Evolutionary conservation across 2,329 filamentous ascomycete species (phyloP), one percentile per base, ranked within the genome.

Genomic region (Trichoderma sp.): DNA sequence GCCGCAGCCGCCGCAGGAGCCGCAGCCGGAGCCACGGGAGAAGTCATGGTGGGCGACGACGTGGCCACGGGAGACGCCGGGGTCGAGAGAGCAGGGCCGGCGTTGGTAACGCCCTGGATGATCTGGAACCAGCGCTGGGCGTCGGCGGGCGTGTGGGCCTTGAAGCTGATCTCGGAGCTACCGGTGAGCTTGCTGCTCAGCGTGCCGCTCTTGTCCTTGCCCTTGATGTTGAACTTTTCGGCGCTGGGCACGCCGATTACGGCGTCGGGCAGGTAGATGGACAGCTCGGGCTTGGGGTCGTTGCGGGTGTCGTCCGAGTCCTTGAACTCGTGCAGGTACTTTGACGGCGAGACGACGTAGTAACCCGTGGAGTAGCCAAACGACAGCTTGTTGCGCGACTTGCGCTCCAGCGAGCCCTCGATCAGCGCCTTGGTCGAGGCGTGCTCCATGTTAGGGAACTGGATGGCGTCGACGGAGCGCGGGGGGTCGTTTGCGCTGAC

Each of bases 301-400:
- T 89, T 83, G 62, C 87, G 86, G 66, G 87, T 76, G 78, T 90
- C 88, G 78, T 98, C 95, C 79, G 93, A 92, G 78, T 97, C 94
- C 83, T 97, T 97, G 87, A 97, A 99, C 82, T 98, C 95, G 84
- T 99, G 96, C 72, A 99, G 84, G 83, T 92, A 99, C 78, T 93
- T 94, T 71, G 93, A 89, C 0, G 94, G 92, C 0, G 94, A 97
- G 62, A 98, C 90, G 71, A 96, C 95, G 79, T 97, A 99, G 86
- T 97, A 97, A 71, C 89, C 90, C 0, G 92, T 89, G 74, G 90
- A 91, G 82, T 93, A 96, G 72, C 92, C 92, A 82, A 92, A 89
- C 24, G 88, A 88, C 36, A 94, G 89, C 82, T 97, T 91, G 81
- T 97, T 92, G 76, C 94, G 92, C 73, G 92, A 94, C 84, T 97